Conservation (phyloP, 179 eudicot species). For the Silene noctiflora region DNA sequence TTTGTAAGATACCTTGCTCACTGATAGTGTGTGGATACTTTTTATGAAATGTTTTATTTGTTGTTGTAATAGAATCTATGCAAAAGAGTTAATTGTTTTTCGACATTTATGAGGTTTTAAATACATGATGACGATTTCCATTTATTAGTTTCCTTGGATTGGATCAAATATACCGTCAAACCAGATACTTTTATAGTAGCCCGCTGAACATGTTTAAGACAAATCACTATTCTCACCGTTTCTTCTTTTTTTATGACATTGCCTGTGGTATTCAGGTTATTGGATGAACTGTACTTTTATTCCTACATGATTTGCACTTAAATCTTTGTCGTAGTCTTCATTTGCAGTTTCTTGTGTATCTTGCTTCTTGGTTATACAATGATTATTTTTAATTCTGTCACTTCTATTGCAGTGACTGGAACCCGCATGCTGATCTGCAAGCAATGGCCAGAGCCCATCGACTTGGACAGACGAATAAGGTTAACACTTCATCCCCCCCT, state of each 20-base stretch:
- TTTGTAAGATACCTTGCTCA: background rate
- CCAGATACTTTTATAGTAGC: background rate
- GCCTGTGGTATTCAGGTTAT: background rate
- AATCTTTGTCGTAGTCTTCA: background rate
- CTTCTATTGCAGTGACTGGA: slow-evolving; percentile 74
- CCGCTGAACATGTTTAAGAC: background rate
- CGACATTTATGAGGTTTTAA: background rate
- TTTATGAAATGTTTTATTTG: too few species aligned
- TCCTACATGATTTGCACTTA: background rate
- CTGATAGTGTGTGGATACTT: too few species aligned
- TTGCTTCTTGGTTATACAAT: background rate
- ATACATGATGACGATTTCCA: background rate
- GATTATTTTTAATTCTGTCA: slow-evolving; percentile 9
- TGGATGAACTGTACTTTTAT: background rate
- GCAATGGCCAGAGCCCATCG: slow-evolving; percentile 99
- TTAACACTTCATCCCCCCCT: slow-evolving; percentile 24
- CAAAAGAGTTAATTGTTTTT: too few species aligned
- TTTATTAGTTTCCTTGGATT: background rate
- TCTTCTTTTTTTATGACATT: background rate
- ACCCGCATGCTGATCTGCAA: slow-evolving; percentile 98
- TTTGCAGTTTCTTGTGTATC: background rate
- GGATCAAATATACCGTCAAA: background rate
- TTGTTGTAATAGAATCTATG: too few species aligned
- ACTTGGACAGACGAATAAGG: slow-evolving; percentile 96
- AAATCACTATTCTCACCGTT: background rate